A percentile compares a stretch with the other conserved stretches of the same genome.
These are phyloP conservation scores for Ascochyta viciae-villosae DNA, from an alignment of 2,329 filamentous ascomycete genomes.

Conservation along the genomic window DNA sequence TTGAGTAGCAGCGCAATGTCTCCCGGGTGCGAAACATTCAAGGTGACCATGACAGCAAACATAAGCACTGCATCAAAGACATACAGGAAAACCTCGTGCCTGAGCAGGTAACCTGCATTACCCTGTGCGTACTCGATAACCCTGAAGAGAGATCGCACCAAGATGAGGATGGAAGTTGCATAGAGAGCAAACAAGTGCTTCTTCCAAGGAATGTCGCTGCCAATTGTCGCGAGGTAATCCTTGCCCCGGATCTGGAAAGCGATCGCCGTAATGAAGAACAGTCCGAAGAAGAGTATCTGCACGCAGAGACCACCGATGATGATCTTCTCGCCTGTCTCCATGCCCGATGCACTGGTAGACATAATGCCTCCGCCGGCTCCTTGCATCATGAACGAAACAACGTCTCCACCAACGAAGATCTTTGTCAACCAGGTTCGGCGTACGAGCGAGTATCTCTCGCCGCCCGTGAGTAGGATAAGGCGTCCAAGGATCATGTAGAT, in stretches of 20 bases:
- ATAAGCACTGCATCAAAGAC: constrained; percentile 56
- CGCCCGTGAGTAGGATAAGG: constrained; percentile 50
- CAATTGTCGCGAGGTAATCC: constrained; percentile 2
- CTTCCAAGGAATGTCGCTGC: constrained; percentile 28
- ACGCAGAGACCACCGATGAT: constrained; percentile 56
- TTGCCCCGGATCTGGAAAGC: constrained; percentile 23
- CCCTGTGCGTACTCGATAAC: constrained; percentile 59
- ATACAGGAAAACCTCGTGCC: constrained; percentile 54
- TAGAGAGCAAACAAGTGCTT: constrained; percentile 55
- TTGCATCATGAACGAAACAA: constrained; percentile 56
- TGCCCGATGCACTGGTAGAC: constrained; percentile 33
- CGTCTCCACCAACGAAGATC: constrained; percentile 55
- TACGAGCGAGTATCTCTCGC: constrained; percentile 50
- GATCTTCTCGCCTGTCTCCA: constrained; percentile 50
- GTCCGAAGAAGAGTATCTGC: constrained; percentile 57
- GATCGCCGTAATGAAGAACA: constrained; percentile 50
- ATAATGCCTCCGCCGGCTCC: constrained; percentile 47
- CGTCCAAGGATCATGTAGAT: constrained; percentile 60
- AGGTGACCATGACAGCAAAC: constrained; percentile 51
- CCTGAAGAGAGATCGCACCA: constrained; percentile 58
- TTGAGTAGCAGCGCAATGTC: constrained; percentile 25
- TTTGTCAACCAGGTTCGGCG: constrained; percentile 53
- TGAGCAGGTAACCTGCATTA: constrained; percentile 53
- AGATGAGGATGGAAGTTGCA: constrained; percentile 53
- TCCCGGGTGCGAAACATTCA: constrained; percentile 48